Conservation (phyloP, 163 green algal species). For the Scenedesmus sp. region DNA sequence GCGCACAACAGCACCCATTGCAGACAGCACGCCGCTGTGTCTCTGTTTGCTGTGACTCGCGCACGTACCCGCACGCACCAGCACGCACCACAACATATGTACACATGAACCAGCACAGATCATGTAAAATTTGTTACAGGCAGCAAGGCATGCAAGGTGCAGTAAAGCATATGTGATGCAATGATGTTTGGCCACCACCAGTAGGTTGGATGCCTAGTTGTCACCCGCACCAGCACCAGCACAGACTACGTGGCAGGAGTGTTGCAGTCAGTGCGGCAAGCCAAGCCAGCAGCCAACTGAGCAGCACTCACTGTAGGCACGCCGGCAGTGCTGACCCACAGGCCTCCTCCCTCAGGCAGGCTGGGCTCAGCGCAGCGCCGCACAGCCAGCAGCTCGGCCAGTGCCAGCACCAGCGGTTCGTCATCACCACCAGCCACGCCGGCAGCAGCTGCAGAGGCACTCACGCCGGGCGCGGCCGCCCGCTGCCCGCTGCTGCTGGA, state of each 20-base stretch:
- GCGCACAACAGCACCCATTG: too few species aligned
- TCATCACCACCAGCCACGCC: conserved; percentile 12
- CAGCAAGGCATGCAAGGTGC: neutral
- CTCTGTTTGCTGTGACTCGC: too few species aligned
- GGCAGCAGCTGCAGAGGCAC: neutral
- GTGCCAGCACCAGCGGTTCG: conserved; percentile 43
- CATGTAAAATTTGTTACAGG: too few species aligned
- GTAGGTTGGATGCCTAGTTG: neutral
- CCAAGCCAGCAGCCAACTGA: neutral
- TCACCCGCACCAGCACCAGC: neutral
- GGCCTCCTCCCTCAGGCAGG: conserved; percentile 69
- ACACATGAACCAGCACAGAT: neutral
- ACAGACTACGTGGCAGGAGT: too few species aligned
- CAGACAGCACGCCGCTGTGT: too few species aligned
- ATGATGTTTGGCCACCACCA: too few species aligned
- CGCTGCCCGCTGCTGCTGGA: conserved; percentile 11
- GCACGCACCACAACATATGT: too few species aligned
- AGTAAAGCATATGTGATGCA: neutral
- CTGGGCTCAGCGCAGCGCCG: conserved; percentile 68
- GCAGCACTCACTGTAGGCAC: conserved; percentile 24
- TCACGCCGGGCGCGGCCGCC: neutral
- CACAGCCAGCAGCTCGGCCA: conserved; percentile 46
- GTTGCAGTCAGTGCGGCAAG: too few species aligned
- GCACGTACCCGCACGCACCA: too few species aligned
- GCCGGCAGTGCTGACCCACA: conserved; percentile 66